These are phyloP conservation scores for Kwoniella dejecticola DNA, from an alignment of 768 basidiomycete species.

Conservation along the genomic window DNA sequence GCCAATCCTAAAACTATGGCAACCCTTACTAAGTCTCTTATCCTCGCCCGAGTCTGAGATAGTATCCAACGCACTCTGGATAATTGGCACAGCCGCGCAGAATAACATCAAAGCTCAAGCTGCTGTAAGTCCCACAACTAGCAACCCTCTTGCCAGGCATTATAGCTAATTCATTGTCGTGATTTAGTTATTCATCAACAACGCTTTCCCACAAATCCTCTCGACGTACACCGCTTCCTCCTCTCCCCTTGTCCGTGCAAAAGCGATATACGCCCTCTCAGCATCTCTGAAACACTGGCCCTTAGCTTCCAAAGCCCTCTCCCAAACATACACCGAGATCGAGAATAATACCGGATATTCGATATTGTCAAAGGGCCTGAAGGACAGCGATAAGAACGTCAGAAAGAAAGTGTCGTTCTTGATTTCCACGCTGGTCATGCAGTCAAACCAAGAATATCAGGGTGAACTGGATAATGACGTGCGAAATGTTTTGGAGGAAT, in stretches of 20 bases:
- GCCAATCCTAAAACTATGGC: constrained; percentile 54
- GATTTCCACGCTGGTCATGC: constrained; percentile 50
- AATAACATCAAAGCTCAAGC: constrained; percentile 57
- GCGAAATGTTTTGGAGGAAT: constrained; percentile 30
- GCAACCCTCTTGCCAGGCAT: not conserved
- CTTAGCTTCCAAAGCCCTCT: constrained; percentile 43
- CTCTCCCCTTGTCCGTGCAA: constrained; percentile 42
- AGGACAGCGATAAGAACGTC: constrained; percentile 45
- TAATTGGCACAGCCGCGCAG: constrained; percentile 55
- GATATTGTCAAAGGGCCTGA: constrained; percentile 39
- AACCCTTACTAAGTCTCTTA: constrained; percentile 49
- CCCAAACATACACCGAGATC: not conserved
- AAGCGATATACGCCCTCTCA: constrained; percentile 54
- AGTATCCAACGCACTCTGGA: constrained; percentile 52
- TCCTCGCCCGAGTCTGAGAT: constrained; percentile 41
- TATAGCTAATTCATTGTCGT: not conserved
- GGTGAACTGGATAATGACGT: constrained; percentile 43
- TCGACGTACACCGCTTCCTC: constrained; percentile 44
- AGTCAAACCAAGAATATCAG: constrained; percentile 35
- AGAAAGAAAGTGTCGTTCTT: constrained; percentile 55
- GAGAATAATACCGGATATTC: constrained; percentile 38
- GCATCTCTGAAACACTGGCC: constrained; percentile 55
- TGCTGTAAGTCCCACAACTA: too few relatives aligned
- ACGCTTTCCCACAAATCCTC: constrained; percentile 48
- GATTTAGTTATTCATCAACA: constrained; percentile 48